These are phyloP conservation scores for Salvia miltiorrhiza DNA, from an alignment of 257 asterid genomes.

Conservation along the genomic window DNA sequence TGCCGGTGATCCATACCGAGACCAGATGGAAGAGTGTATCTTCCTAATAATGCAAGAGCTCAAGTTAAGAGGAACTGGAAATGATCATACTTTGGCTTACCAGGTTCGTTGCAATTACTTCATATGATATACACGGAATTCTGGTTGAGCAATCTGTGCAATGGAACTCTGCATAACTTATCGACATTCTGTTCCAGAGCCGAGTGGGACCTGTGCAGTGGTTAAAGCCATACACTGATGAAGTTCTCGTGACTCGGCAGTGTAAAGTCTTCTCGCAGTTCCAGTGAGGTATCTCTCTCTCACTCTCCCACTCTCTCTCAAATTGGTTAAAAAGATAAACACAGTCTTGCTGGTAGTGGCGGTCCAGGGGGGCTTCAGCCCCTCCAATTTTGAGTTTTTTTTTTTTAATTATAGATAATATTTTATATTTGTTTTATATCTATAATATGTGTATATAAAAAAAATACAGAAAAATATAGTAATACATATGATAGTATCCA, in stretches of 20 bases:
- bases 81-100: constrained; percentile 80
- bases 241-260: constrained; percentile 97
- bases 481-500: no score
- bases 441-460: no score
- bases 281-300: constrained; percentile 66
- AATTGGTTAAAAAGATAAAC: no score
- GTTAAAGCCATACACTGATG: constrained; percentile 97
- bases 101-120: constrained; percentile 52
- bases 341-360: background rate
- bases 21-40: constrained; percentile 96
- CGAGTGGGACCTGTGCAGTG: constrained; percentile 99
- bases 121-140: background rate
- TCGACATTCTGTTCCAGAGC: constrained; percentile 44
- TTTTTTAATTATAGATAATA: no score
- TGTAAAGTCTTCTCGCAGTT: constrained; percentile 83
- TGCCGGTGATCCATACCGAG: constrained; percentile 91
- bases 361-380: no score
- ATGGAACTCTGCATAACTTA: background rate
- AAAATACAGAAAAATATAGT: no score
- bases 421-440: no score
- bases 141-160: background rate
- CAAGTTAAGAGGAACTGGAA: constrained; percentile 63
- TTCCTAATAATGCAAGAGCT: constrained; percentile 86
- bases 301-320: background rate
- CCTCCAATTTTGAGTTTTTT: no score